Conservation (phyloP, 768 basidiomycete species). For the Mycena venus region DNA sequence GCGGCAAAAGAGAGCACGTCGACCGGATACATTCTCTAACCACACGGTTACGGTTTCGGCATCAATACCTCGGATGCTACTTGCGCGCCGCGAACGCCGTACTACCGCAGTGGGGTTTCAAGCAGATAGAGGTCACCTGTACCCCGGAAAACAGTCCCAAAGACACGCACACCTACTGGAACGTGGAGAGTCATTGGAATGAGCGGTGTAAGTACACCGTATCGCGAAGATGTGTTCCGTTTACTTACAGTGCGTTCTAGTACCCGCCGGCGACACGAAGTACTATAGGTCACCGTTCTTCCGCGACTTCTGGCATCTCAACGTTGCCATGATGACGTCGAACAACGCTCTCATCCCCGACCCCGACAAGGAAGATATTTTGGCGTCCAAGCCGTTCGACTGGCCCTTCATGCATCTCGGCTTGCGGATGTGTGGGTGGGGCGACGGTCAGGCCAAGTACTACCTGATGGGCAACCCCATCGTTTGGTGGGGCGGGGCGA, state of each 20-base stretch:
- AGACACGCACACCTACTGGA: constrained; percentile 95
- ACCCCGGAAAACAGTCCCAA: constrained; percentile 86
- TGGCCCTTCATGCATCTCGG: constrained; percentile 95
- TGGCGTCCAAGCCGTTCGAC: constrained; percentile 92
- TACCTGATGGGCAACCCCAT: constrained; percentile 94
- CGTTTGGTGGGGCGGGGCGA: constrained; percentile 88
- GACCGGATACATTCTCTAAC: constrained; percentile 90
- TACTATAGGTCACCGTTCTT: constrained; percentile 93
- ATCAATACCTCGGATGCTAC: constrained; percentile 86
- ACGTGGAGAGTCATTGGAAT: constrained; percentile 98
- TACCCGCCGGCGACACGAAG: constrained; percentile 86
- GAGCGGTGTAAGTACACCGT: constrained; percentile 78
- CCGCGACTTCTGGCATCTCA: constrained; percentile 98
- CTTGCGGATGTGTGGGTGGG: constrained; percentile 98
- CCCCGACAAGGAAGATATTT: constrained; percentile 98
- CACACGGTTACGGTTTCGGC: constrained; percentile 88
- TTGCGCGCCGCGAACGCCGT: constrained; percentile 89
- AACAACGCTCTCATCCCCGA: constrained; percentile 98
- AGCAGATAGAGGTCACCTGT: constrained; percentile 97
- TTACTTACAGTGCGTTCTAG: constrained; percentile 53
- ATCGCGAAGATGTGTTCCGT: background rate
- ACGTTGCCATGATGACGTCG: constrained; percentile 99
- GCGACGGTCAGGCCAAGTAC: constrained; percentile 87
- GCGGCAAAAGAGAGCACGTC: constrained; percentile 68
- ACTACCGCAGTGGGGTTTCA: constrained; percentile 98